Base-by-base conservation (phyloP, 2,329 filamentous ascomycete species). In the Zymoseptoria crescenta region DNA sequence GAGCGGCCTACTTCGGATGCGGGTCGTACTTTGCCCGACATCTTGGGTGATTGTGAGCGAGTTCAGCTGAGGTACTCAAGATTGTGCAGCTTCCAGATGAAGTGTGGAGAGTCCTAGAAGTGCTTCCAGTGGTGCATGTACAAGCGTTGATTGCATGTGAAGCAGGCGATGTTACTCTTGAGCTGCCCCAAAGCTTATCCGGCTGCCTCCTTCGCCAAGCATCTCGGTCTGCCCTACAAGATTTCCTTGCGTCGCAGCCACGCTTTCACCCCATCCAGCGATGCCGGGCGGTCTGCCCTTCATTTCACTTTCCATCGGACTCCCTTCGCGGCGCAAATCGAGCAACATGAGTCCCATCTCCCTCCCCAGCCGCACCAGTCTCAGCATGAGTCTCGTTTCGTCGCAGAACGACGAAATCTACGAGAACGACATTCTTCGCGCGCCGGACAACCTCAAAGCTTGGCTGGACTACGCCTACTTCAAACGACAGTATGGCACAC, bases 401-500 rank as follows among this genome's bases (percentile, higher is more conserved):
- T 24, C 24, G 24, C 24, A 24, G 72, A 91, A 95, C 77, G 94
- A 99, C 77, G 87, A 89, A 57, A 84, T 96, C 62, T 99, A 97
- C 80, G 95, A 99, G 77, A 92, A 96, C 76, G 94, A 99, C 74
- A 86, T 97, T 62, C 79, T 94, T 65, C 89, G 92, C 67, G 90
- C 95, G 70, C 84, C 86, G 8, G 88, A 87, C 69, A 94, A 86
- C 73, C 85, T 93, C 66, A 95, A 93, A 76, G 92, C 94, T 70
- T 99, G 94, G 94, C 83, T 99, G 59, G 86, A 91, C 66, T 99
- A 97, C 75, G 89, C 93, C 73, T 86, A 91, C 66, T 92, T 89
- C 81, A 99, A 99, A 77, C 78, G 85, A 67, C 88, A 91, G 68
- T 88, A 96, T 81, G 93, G 92, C 67, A 89, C 83, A 51, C 72